A percentile compares a stretch with the other conserved stretches of the same genome.
Conservation (phyloP, 1,284 basidiomycete species). For the Marasmius oreades region DNA sequence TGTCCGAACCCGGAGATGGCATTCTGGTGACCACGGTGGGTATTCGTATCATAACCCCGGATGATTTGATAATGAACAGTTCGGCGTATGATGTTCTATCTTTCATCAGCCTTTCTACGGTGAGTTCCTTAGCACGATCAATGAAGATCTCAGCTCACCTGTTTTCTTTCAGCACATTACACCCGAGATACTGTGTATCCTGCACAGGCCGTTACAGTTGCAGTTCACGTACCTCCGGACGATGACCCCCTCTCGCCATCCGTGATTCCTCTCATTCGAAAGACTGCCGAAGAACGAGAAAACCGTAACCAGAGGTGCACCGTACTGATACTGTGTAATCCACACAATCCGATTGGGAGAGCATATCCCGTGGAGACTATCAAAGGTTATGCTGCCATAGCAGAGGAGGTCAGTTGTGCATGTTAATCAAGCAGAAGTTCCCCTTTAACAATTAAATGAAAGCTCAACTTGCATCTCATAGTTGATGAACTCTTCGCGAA, state of each 20-base stretch:
- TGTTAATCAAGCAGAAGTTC: neutral
- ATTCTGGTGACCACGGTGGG: conserved; percentile 14
- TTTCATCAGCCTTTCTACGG: conserved; percentile 5
- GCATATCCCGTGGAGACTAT: conserved; percentile 15
- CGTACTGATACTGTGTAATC: conserved; percentile 14
- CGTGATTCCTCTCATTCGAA: conserved; percentile 6
- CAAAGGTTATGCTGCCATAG: conserved; percentile 12
- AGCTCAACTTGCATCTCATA: conserved; percentile 16
- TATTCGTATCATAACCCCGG: neutral
- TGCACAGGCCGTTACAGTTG: conserved; percentile 8
- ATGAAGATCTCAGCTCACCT: neutral
- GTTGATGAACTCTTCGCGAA: conserved; percentile 17
- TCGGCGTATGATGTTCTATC: too few relatives aligned
- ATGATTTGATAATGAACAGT: neutral
- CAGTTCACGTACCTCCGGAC: conserved; percentile 11
- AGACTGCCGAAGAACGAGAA: conserved; percentile 4
- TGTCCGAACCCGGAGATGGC: conserved; percentile 13
- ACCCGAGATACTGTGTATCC: conserved; percentile 13
- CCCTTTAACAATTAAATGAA: neutral
- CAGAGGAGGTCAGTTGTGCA: conserved; percentile 11
- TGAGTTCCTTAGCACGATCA: neutral
- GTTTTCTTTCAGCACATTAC: conserved; percentile 10
- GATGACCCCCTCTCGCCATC: conserved; percentile 11
- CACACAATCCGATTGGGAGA: conserved; percentile 16
- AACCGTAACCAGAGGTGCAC: neutral